Evolutionary conservation across 345 rosid genomes (phyloP).

Genomic region (Sisymbrium irio): DNA sequence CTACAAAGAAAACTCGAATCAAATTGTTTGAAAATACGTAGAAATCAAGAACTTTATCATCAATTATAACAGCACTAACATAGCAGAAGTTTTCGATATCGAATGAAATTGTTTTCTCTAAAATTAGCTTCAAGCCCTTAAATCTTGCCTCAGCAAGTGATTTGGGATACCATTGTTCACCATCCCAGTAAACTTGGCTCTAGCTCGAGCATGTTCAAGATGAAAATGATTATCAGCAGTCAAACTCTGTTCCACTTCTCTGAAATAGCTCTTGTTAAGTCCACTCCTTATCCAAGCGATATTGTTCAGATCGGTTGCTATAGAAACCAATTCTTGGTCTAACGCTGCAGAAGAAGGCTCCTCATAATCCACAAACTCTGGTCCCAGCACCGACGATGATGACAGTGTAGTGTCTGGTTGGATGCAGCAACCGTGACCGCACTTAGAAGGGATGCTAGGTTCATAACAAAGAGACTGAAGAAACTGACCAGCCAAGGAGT

Average conservation of each 20-base stretch:
- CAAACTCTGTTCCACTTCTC: constrained; percentile 19
- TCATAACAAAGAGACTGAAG: constrained; percentile 52
- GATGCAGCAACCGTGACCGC: constrained; percentile 65
- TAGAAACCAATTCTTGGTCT: constrained; percentile 60
- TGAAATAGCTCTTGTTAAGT: constrained; percentile 34
- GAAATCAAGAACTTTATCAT: not conserved
- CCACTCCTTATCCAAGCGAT: constrained; percentile 77
- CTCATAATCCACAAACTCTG: constrained; percentile 64
- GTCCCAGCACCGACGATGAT: constrained; percentile 54
- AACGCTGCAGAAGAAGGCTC: constrained; percentile 49
- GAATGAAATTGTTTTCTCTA: not conserved
- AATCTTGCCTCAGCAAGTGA: constrained; percentile 15
- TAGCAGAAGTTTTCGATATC: not conserved
- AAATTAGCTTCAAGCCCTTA: constrained; percentile 11
- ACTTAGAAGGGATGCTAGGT: constrained; percentile 51
- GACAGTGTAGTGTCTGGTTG: constrained; percentile 21
- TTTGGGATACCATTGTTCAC: constrained; percentile 17
- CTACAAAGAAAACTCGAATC: not conserved
- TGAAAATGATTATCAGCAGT: not conserved
- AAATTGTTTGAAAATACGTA: not conserved
- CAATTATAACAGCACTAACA: not conserved
- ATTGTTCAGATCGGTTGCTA: constrained; percentile 68
- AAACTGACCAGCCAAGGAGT: constrained; percentile 47
- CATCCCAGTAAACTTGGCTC: constrained; percentile 3
- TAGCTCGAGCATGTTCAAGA: not conserved